These are phyloP conservation scores for Kockovaella imperatae DNA, from an alignment of 768 basidiomycete species.

Conservation along the genomic window DNA sequence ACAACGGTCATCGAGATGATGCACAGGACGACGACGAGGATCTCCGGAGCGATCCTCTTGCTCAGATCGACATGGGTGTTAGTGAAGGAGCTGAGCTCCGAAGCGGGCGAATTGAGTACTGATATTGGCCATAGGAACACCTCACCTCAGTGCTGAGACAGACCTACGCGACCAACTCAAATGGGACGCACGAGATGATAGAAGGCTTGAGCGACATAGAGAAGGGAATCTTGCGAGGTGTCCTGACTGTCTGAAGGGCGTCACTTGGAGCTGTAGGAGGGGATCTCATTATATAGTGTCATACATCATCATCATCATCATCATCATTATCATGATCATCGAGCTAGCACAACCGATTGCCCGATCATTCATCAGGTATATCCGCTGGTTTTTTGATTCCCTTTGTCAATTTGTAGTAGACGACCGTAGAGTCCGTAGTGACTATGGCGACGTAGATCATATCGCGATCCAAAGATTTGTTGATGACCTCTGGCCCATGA, in stretches of 20 bases:
- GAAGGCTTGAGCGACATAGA: constrained; percentile 31
- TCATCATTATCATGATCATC: background rate
- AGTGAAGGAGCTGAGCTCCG: constrained; percentile 23
- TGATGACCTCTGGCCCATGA: background rate
- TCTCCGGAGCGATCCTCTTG: constrained; percentile 74
- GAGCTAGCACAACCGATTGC: background rate
- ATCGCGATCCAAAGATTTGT: constrained; percentile 24
- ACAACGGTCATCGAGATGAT: constrained; percentile 69
- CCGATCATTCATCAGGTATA: constrained; percentile 41
- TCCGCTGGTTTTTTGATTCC: constrained; percentile 44
- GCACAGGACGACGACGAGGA: constrained; percentile 76
- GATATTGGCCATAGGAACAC: constrained; percentile 29
- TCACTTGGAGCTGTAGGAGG: background rate
- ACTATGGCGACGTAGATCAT: constrained; percentile 40
- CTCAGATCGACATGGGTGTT: constrained; percentile 72
- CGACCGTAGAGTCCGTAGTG: constrained; percentile 38
- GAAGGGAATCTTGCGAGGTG: constrained; percentile 38
- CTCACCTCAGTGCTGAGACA: constrained; percentile 37
- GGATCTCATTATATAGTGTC: too few relatives aligned
- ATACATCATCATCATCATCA: background rate
- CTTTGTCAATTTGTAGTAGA: constrained; percentile 42
- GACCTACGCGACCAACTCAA: constrained; percentile 40
- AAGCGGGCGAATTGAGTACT: background rate
- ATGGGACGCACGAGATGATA: constrained; percentile 40
- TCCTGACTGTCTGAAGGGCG: constrained; percentile 21